These are phyloP conservation scores for Stenogyne calaminthoides DNA, from an alignment of 305 asterid species.

Conservation along the genomic window DNA sequence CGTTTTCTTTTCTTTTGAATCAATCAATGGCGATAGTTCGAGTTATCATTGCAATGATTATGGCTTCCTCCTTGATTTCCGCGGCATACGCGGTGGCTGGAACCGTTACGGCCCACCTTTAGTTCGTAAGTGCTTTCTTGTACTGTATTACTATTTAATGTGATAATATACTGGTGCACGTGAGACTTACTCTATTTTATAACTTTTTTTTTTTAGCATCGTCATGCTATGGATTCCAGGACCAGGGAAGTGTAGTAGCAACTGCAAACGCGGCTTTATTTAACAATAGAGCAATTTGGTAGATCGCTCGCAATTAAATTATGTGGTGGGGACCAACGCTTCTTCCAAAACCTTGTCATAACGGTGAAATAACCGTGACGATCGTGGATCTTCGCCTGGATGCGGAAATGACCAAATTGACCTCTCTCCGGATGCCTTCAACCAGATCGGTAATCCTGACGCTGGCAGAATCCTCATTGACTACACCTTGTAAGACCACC, in stretches of 20 bases:
- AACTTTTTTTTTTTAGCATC: slow-evolving; percentile 23
- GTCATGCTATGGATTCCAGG: slow-evolving; percentile 35
- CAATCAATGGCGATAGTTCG: slow-evolving; percentile 18
- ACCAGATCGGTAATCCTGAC: slow-evolving; percentile 29
- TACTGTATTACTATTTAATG: no score
- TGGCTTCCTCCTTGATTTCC: slow-evolving; percentile 19
- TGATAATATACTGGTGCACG: no score
- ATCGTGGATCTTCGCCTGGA: slow-evolving; percentile 36
- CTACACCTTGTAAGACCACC: not conserved
- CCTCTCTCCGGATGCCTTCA: slow-evolving; percentile 43
- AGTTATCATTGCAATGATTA: slow-evolving; percentile 1
- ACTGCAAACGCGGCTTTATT: slow-evolving; percentile 32
- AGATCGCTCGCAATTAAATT: slow-evolving; percentile 22
- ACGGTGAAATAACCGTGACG: slow-evolving; percentile 16
- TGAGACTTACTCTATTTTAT: no score
- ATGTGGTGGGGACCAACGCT: slow-evolving; percentile 29
- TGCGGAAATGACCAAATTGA: slow-evolving; percentile 32
- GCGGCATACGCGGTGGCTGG: slow-evolving; percentile 16
- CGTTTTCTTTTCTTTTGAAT: no score
- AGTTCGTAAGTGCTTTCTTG: not conserved
- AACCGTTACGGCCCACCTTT: slow-evolving; percentile 21
- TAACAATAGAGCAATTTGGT: slow-evolving; percentile 36
- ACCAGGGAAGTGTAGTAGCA: slow-evolving; percentile 34
- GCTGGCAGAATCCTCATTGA: slow-evolving; percentile 37
- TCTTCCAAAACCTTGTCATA: slow-evolving; percentile 35